Base-by-base conservation (phyloP, 306 rosid genomes). In the Casuarina glauca region DNA sequence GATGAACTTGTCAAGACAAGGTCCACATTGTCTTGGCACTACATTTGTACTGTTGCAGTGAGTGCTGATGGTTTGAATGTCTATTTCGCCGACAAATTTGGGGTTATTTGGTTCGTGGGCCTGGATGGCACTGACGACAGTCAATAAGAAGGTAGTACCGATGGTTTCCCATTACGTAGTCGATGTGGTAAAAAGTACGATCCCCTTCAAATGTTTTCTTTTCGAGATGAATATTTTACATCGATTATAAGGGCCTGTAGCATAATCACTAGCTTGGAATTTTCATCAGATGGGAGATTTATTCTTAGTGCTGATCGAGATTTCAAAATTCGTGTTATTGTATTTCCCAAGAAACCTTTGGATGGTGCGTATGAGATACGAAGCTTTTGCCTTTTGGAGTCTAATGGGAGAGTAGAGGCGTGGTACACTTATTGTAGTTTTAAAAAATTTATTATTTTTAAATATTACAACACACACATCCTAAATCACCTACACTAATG, bases 51-150 rank as follows among this genome's bases (percentile, higher is more conserved):
- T n/a, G 90, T 90, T 74, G 91, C 97, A 36, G 84, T 93, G 77
- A 91, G 89, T 76, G 71, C 81, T n/a, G 89, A 86, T 12, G 93
- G 94, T 12, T 75, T 66, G 20, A 74, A 88, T 45, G 97, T 93
- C 26, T 95, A 97, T 76, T 95, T 89, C 61, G 97, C 99, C 1
- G 99, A 95, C 83, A 95, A 95, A 78, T 95, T 95, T 55, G 99
- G 99, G 62, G 91, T 93, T 51, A 89, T 95, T 69, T 95, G 97
- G 97, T 82, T 87, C 84, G 90, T 91, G 70, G 93, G 88, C 77
- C 85, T 94, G 69, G 77, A 73, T 78, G 80, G 81, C 9, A 8
- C 32, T 17, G 83, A 89, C 67, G 87, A 74, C 50, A 64, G 78
- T 76, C 76, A 82, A 78, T 76, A 91, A 88, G 83, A 93, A 87